Percentiles rank a stretch among this genome's conserved stretches.
These are phyloP conservation scores for Dactylorhiza incarnata DNA, from an alignment of 106 monocot species.

Conservation along the genomic window DNA sequence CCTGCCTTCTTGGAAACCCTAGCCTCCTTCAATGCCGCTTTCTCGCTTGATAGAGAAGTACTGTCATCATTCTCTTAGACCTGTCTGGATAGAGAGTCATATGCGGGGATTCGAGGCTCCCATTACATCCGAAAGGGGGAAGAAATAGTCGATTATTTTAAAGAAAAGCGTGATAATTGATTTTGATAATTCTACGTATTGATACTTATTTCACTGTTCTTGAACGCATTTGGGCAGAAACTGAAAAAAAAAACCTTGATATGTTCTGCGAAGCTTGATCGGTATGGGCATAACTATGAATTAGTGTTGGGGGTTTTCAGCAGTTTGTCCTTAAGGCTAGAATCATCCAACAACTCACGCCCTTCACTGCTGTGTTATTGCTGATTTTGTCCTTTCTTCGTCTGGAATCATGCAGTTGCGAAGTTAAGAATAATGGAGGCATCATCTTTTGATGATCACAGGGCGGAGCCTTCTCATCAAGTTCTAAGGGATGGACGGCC, in stretches of 20 bases:
- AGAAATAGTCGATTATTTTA: not conserved
- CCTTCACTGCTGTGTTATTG: no score
- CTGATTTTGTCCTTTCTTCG: not conserved
- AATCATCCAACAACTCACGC: no score
- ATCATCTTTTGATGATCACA: conserved; percentile 59
- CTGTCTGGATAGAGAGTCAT: not conserved
- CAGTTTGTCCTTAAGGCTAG: not conserved
- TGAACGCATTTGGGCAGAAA: not conserved
- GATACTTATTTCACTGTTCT: conserved; percentile 3
- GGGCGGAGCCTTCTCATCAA: conserved; percentile 52
- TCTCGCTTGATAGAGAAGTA: not conserved
- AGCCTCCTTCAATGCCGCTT: not conserved
- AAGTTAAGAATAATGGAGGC: conserved; percentile 74
- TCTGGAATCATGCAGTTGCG: conserved; percentile 31
- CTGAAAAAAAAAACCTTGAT: not conserved
- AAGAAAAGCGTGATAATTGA: not conserved
- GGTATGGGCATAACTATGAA: not conserved
- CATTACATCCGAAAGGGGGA: not conserved
- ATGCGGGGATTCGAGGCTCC: not conserved
- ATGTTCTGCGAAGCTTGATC: not conserved
- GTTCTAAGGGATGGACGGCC: conserved; percentile 26
- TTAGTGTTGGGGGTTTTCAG: not conserved
- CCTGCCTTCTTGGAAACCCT: not conserved
- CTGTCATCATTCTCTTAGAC: not conserved
- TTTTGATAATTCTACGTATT: not conserved